phyloP scores from a whole-genome alignment of 345 rosid genomes.

The Eucalyptus melliodora region DNA sequence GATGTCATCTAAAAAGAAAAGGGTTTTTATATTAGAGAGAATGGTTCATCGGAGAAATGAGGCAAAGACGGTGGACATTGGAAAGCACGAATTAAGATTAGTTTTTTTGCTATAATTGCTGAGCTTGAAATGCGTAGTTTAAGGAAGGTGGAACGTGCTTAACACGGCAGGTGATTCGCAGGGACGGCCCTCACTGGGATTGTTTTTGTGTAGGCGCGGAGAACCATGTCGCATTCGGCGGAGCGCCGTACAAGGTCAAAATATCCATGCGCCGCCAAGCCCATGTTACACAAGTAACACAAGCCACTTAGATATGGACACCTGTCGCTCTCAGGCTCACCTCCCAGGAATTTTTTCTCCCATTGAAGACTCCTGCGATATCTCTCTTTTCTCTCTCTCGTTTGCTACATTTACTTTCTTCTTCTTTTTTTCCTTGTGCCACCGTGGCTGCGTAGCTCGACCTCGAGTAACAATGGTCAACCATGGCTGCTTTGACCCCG shows the following conservation, averaged over 20 bases:
- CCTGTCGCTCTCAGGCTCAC: no score
- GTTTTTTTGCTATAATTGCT: not conserved
- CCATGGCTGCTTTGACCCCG: not conserved
- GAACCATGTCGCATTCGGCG: not conserved
- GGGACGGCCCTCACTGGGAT: not conserved
- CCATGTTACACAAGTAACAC: no score
- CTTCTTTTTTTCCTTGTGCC: not conserved
- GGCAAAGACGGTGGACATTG: not conserved
- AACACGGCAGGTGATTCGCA: not conserved
- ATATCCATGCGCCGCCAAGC: not conserved
- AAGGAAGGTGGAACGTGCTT: not conserved
- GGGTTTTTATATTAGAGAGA: not conserved
- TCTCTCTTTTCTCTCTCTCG: no score
- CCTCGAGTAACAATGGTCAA: not conserved
- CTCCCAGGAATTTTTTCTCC: no score
- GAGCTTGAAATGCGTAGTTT: not conserved
- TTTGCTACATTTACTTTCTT: no score
- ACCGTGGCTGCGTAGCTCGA: not conserved
- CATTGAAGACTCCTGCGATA: no score
- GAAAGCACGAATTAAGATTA: not conserved
- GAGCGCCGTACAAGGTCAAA: not conserved
- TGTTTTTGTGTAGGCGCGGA: not conserved
- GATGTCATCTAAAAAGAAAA: not conserved
- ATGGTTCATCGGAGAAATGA: not conserved
- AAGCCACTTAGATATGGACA: no score